Conservation (phyloP, 202 grass and related monocot species). For the Musa balbisiana region DNA sequence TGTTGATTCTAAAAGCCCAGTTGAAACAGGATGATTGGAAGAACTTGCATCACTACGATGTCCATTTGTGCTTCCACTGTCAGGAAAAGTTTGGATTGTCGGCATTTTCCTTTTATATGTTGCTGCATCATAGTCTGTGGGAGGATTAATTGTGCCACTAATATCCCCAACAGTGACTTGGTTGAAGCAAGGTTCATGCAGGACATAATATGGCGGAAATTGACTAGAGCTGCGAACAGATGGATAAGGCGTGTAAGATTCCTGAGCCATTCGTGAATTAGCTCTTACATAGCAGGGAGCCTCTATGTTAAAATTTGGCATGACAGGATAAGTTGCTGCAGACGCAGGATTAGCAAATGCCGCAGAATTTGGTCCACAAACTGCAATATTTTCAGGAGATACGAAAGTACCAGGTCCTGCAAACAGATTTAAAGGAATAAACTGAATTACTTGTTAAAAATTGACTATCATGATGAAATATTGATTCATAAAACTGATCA, state of each 20-base stretch:
- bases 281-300: neutral
- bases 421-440: neutral
- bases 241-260: neutral
- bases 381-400: neutral
- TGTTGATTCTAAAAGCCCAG: conserved; percentile 30
- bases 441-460: neutral
- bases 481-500: neutral
- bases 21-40: conserved; percentile 27
- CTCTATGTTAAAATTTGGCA: neutral
- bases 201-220: conserved; percentile 3
- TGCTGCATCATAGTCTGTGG: conserved; percentile 25
- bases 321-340: neutral
- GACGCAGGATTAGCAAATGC: neutral
- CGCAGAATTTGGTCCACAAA: neutral
- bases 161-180: neutral
- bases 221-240: conserved; percentile 2
- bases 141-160: neutral
- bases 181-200: conserved; percentile 1
- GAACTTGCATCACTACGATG: conserved; percentile 44
- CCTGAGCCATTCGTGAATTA: neutral
- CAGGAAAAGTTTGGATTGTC: conserved; percentile 12
- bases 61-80: conserved; percentile 21
- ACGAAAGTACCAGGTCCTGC: neutral
- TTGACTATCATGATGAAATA: neutral
- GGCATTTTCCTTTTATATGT: conserved; percentile 43